Percentiles rank a stretch among this genome's conserved stretches.
Evolutionary conservation across 371 early-diverging fungal species (phyloP).

Genomic region (Rhizomucor miehei): DNA sequence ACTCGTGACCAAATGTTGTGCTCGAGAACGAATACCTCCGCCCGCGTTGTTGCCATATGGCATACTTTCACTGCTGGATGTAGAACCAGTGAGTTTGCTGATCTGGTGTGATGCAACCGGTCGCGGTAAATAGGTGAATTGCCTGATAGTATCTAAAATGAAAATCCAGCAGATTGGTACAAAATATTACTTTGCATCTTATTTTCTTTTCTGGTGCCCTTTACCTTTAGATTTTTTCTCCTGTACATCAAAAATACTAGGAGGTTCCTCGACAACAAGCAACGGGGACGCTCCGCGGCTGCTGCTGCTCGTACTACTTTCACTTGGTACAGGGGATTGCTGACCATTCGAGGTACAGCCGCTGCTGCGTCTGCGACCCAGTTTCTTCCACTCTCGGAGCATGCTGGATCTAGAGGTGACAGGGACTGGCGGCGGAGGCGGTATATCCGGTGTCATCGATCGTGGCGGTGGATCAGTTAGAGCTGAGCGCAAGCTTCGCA

Average conservation of each 20-base stretch:
- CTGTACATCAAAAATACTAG: too few species aligned
- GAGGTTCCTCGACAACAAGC: not conserved
- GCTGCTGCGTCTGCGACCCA: conserved; percentile 28
- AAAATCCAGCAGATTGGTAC: too few species aligned
- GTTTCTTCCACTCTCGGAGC: conserved; percentile 31
- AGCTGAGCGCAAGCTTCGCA: conserved; percentile 16
- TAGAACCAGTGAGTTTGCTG: not conserved
- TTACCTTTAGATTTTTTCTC: too few species aligned
- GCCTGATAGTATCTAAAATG: too few species aligned
- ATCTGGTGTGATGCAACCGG: not conserved
- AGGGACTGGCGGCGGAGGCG: conserved; percentile 25
- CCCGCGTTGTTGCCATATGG: not conserved
- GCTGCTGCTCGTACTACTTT: conserved; percentile 2
- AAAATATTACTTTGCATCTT: too few species aligned
- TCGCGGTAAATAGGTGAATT: too few species aligned
- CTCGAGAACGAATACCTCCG: conserved; percentile 19
- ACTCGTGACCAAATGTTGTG: conserved; percentile 22
- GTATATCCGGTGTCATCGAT: conserved; percentile 11
- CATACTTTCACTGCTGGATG: not conserved
- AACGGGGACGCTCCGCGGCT: not conserved
- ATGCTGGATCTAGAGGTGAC: conserved; percentile 35
- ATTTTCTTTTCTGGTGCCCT: too few species aligned
- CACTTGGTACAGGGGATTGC: not conserved
- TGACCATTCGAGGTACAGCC: conserved; percentile 5
- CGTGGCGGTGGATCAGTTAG: conserved; percentile 4